phyloP scores from a whole-genome alignment of 805 yeast genomes.

The Wickerhamiella galacta region DNA sequence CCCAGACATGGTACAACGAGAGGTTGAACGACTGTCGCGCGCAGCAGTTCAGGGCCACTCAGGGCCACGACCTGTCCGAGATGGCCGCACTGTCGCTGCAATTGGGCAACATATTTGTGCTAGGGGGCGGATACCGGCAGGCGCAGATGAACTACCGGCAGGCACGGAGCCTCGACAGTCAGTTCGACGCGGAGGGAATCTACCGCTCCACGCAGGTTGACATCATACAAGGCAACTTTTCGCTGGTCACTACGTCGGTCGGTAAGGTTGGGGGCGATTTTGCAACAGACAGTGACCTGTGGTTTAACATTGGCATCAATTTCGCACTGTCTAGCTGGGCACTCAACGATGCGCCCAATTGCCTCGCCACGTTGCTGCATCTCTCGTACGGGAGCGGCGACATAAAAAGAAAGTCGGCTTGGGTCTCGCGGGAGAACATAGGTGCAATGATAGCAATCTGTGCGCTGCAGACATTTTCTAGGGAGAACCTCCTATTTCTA shows the following conservation, averaged over 20 bases:
- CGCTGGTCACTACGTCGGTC: not conserved
- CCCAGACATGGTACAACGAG: not conserved
- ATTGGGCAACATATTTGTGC: constrained; percentile 3
- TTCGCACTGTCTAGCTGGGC: constrained; percentile 5
- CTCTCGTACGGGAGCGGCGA: not conserved
- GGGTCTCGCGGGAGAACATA: not conserved
- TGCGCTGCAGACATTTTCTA: not conserved
- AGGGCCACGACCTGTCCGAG: not conserved
- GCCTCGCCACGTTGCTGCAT: constrained; percentile 1
- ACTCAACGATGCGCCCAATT: not conserved
- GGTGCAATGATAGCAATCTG: constrained; percentile 1
- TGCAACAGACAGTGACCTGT: not conserved
- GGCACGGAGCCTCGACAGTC: not conserved
- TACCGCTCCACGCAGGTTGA: constrained; percentile 2
- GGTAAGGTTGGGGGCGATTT: constrained; percentile 1
- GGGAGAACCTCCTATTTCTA: constrained; percentile 1
- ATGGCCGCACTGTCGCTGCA: constrained; percentile 3
- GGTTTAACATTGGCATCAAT: not conserved
- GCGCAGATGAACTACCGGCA: constrained; percentile 3
- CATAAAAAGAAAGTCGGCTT: not conserved
- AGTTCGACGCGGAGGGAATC: not conserved
- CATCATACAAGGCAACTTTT: constrained; percentile 1
- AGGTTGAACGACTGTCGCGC: constrained; percentile 1
- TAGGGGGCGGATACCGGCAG: constrained; percentile 4
- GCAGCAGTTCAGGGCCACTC: constrained; percentile 1